Evolutionary conservation across 257 asterid species (phyloP), one percentile per base, ranked within the genome.

Genomic region (Henckelia pumila): DNA sequence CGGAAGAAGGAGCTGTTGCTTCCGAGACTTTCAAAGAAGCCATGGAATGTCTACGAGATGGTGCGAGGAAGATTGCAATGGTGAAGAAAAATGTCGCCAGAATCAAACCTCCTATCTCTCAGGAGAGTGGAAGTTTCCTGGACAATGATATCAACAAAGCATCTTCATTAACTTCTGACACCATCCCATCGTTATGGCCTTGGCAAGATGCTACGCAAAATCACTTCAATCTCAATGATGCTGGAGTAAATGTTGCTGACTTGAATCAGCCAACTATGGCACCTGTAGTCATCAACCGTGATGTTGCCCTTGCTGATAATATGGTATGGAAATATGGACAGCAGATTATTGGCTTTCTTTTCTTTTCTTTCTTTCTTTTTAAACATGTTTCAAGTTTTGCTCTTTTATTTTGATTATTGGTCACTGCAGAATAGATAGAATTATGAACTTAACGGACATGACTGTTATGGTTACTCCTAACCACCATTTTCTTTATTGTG

Each of bases 1-100:
- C 96, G 0, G 92, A 86, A 70, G 95, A 78, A 75, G 92, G 91
- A 59, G 85, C 96, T 33, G 47, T 86, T 77, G 69, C 88, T 68
- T 56, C 69, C 5, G 95, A 84, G 74, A 84, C 95, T 56, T 89
- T 80, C 76, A 66, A 69, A 75, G 81, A 84, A 69, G 88, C 95
- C 40, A 62, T 83, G 79, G 81, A 80, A 68, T 75, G 78, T 61
- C 77, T 89, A 64, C 83, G 74, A 78, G 96, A 86, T 58, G 89
- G 88, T 67, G 70, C 69, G 28, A 86, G 75, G 80, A 84, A 86
- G 83, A 77, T 89, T 67, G 78, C 89, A 5, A 59, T 61, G 55
- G 81, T 73, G 30, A 85, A 80, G 73, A 83, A 81, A 61, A 75
- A 66, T 75, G 73, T 77, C 24, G 84, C 79, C 20, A 81, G 76